Conservation (phyloP, 1,284 basidiomycete species). For the Austroboletus olivaceoglutinosus region DNA sequence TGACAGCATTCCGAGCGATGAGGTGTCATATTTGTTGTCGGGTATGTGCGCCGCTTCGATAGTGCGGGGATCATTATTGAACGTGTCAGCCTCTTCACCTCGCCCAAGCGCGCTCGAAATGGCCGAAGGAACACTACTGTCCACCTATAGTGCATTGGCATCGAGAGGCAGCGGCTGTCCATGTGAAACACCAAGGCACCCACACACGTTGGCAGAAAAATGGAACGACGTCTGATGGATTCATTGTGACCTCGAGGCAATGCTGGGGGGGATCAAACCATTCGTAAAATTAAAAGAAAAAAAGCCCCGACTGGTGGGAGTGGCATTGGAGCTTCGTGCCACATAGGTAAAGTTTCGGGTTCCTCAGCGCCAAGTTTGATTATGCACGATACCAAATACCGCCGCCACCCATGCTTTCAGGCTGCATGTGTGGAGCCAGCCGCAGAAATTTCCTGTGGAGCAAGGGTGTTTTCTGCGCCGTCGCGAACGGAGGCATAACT, state of each 20-base stretch:
- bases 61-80: constrained; percentile 27
- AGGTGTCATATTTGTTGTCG: constrained; percentile 8
- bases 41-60: constrained; percentile 13
- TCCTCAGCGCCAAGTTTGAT: not conserved
- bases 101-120: constrained; percentile 20
- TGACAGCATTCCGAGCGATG: constrained; percentile 32
- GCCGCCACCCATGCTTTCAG: not conserved
- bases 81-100: constrained; percentile 13
- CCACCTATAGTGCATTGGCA: constrained; percentile 11
- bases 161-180: constrained; percentile 9
- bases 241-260: constrained; percentile 12
- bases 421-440: not conserved
- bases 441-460: not conserved
- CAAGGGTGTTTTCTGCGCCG: not conserved
- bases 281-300: constrained; percentile 2
- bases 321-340: not conserved
- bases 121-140: constrained; percentile 3
- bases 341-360: not conserved
- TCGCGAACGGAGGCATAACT: not conserved
- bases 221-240: constrained; percentile 1
- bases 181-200: not conserved
- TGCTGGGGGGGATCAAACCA: constrained; percentile 13
- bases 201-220: constrained; percentile 2
- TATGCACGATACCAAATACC: not conserved
- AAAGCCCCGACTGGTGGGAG: not conserved